Conservation (phyloP, 495 filamentous ascomycete genomes). For the Glarea lozoyensis region DNA sequence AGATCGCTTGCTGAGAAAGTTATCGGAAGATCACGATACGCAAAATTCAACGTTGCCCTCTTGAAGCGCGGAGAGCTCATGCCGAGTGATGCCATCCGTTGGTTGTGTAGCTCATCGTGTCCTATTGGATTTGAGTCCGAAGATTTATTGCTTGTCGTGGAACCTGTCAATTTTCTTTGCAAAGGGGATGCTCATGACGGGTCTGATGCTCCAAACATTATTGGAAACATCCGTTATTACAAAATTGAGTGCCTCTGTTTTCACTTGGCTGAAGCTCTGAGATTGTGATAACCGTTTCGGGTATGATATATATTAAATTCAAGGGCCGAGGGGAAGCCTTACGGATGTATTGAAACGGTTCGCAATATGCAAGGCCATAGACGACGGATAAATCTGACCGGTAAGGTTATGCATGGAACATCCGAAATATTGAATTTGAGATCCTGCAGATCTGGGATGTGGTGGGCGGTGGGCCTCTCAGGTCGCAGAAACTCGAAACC, state of each 20-base stretch:
- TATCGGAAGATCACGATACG: too few relatives aligned
- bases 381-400: constrained; percentile 14
- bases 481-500: constrained; percentile 10
- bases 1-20: too few relatives aligned
- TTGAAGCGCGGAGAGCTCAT: too few relatives aligned
- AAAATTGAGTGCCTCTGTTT: constrained; percentile 6
- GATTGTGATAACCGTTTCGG: constrained; percentile 4
- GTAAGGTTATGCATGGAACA: constrained; percentile 3
- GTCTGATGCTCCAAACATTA: too few relatives aligned
- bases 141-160: too few relatives aligned
- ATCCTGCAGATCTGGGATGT: background rate
- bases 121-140: too few relatives aligned
- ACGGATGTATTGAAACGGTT: constrained; percentile 13
- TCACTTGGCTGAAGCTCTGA: constrained; percentile 6
- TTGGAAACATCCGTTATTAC: too few relatives aligned
- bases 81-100: too few relatives aligned
- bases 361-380: constrained; percentile 12
- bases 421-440: constrained; percentile 10
- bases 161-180: too few relatives aligned
- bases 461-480: background rate
- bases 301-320: constrained; percentile 17
- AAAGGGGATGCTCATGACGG: too few relatives aligned
- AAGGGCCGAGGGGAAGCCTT: constrained; percentile 3
- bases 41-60: too few relatives aligned
- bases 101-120: too few relatives aligned